phyloP scores from a whole-genome alignment of 2,329 filamentous ascomycete species.

The Eutypa lata region DNA sequence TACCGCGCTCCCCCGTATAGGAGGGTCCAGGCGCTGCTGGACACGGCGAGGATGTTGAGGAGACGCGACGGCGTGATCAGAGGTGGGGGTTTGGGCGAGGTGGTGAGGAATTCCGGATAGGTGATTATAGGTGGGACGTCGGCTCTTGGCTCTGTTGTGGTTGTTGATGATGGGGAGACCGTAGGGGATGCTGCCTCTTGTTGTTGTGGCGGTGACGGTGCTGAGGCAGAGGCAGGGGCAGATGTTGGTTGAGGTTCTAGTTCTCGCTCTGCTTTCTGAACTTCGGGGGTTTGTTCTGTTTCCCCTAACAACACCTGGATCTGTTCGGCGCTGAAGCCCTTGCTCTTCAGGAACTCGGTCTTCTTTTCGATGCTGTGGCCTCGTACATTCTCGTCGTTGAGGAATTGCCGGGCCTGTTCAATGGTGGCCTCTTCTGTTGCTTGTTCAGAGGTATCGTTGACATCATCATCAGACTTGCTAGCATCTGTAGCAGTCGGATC shows the following conservation, averaged over 20 bases:
- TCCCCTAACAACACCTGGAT: slow-evolving; percentile 62
- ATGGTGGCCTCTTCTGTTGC: slow-evolving; percentile 30
- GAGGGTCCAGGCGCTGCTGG: slow-evolving; percentile 55
- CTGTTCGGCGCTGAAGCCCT: slow-evolving; percentile 66
- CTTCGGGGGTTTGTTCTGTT: slow-evolving; percentile 8
- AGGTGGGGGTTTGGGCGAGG: slow-evolving; percentile 52
- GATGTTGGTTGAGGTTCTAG: neutral
- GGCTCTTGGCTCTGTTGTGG: slow-evolving; percentile 21
- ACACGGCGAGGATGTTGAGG: slow-evolving; percentile 56
- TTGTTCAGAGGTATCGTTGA: slow-evolving; percentile 11
- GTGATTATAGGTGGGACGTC: slow-evolving; percentile 62
- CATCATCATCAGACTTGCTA: slow-evolving; percentile 21
- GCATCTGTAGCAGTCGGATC: slow-evolving; percentile 10
- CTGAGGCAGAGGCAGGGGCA: neutral
- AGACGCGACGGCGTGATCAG: slow-evolving; percentile 60
- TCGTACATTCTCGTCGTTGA: slow-evolving; percentile 70
- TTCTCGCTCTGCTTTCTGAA: slow-evolving; percentile 1
- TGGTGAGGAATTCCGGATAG: slow-evolving; percentile 67
- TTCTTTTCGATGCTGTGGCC: slow-evolving; percentile 70
- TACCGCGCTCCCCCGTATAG: slow-evolving; percentile 71
- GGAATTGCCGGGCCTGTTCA: slow-evolving; percentile 71
- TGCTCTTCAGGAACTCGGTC: slow-evolving; percentile 70
- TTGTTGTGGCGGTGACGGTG: neutral
- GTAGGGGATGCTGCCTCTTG: neutral
- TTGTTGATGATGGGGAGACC: slow-evolving; percentile 10